Percentiles rank a stretch among this genome's conserved stretches.
These are phyloP conservation scores for Termitomyces eurrhizus DNA, from an alignment of 768 basidiomycete genomes.

Conservation along the genomic window DNA sequence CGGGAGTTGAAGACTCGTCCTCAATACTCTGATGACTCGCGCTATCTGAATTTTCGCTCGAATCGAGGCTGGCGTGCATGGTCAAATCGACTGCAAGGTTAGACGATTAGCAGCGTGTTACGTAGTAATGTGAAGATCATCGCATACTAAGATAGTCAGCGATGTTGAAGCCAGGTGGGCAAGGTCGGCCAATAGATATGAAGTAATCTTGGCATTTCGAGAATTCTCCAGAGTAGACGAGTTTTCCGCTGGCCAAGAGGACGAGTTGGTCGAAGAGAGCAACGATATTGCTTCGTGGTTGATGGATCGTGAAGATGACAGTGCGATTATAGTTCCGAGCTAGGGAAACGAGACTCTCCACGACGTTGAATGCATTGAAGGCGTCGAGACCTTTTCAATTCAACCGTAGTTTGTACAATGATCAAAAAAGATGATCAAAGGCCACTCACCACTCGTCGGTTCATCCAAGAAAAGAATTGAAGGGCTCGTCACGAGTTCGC, in stretches of 20 bases:
- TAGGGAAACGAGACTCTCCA: conserved; percentile 82
- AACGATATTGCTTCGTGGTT: conserved; percentile 97
- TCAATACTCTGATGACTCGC: conserved; percentile 24
- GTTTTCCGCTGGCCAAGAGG: conserved; percentile 77
- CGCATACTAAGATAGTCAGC: conserved; percentile 91
- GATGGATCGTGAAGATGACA: conserved; percentile 96
- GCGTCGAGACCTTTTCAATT: conserved; percentile 73
- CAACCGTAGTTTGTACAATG: background rate
- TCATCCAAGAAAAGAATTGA: conserved; percentile 96
- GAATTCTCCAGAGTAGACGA: conserved; percentile 82
- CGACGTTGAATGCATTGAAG: conserved; percentile 93
- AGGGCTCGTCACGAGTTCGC: conserved; percentile 95
- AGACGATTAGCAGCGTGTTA: background rate
- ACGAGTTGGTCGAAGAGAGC: conserved; percentile 91
- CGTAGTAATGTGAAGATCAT: conserved; percentile 3
- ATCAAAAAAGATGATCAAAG: background rate
- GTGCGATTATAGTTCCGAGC: conserved; percentile 90
- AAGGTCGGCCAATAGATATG: conserved; percentile 69
- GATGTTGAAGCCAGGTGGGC: conserved; percentile 94
- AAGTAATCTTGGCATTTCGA: conserved; percentile 79
- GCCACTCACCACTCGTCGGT: conserved; percentile 80
- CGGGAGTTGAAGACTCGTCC: conserved; percentile 17
- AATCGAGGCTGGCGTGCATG: conserved; percentile 48
- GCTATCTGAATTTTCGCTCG: conserved; percentile 24
- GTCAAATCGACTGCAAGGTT: conserved; percentile 61